phyloP scores from a whole-genome alignment of 208 protist genomes.

The Acanthamoeba triangularis region DNA sequence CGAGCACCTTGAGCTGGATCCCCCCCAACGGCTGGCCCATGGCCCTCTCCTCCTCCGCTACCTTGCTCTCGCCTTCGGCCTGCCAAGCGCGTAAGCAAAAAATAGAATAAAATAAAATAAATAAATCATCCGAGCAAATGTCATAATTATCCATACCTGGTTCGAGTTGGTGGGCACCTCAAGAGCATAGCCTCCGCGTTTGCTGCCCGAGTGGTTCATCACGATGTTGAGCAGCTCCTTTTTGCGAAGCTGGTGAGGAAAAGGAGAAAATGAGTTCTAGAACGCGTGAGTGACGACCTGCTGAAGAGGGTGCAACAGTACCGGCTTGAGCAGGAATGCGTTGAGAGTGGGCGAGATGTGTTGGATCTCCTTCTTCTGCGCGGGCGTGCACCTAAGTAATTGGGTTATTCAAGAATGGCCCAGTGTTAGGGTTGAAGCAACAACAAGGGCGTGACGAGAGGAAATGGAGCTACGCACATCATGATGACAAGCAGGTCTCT shows the following conservation, averaged over 20 bases:
- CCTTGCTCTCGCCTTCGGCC: neutral
- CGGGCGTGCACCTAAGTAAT: slow-evolving; percentile 17
- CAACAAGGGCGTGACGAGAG: neutral
- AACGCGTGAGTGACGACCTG: neutral
- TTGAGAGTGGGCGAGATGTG: slow-evolving; percentile 37
- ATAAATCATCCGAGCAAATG: neutral
- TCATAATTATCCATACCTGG: neutral
- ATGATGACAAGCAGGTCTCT: slow-evolving; percentile 37
- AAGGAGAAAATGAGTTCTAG: neutral
- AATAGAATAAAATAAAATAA: neutral
- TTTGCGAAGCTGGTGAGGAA: slow-evolving; percentile 16
- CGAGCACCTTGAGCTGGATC: slow-evolving; percentile 44
- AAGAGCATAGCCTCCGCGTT: slow-evolving; percentile 20
- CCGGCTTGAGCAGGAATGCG: slow-evolving; percentile 69
- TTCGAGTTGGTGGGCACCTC: neutral
- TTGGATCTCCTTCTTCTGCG: slow-evolving; percentile 71
- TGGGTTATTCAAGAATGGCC: neutral
- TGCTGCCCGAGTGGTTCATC: slow-evolving; percentile 51
- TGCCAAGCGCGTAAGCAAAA: neutral
- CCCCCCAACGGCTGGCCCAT: slow-evolving; percentile 22
- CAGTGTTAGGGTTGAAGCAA: neutral
- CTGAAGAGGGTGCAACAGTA: neutral
- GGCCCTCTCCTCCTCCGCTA: slow-evolving; percentile 1
- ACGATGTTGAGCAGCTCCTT: slow-evolving; percentile 68
- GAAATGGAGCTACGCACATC: neutral